A percentile compares a stretch with the other conserved stretches of the same genome.
Conservation (phyloP, 495 filamentous ascomycete genomes). For the Hypoxylon fragiforme region DNA sequence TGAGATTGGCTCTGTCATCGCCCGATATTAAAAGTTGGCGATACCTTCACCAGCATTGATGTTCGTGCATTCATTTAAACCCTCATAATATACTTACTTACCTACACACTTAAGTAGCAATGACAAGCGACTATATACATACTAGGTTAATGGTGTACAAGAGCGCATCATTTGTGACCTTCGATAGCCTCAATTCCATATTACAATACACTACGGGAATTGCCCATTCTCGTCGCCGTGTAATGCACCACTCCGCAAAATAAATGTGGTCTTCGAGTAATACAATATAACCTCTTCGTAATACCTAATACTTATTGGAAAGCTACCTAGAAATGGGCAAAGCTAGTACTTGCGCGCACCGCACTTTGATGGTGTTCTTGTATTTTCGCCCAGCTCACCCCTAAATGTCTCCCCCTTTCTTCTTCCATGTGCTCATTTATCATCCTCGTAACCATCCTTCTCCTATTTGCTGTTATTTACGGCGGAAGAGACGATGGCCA, state of each 20-base stretch:
- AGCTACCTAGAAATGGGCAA: no score
- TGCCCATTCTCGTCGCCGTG: conserved; percentile 22
- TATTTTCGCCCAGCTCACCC: no score
- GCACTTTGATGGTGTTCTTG: no score
- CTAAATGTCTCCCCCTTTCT: no score
- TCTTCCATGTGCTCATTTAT: neutral
- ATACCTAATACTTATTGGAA: no score
- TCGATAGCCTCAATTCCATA: conserved; percentile 11
- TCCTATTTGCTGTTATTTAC: neutral
- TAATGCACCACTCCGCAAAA: conserved; percentile 11
- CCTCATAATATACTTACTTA: no score
- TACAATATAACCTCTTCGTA: no score
- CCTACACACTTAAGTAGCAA: no score
- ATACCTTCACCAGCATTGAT: neutral
- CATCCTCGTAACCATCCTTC: neutral
- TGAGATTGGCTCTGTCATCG: conserved; percentile 21
- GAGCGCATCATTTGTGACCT: conserved; percentile 17
- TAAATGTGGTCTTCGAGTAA: no score
- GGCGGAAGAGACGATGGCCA: neutral
- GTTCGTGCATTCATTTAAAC: conserved; percentile 1
- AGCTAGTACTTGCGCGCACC: no score
- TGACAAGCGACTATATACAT: conserved; percentile 3
- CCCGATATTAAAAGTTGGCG: conserved; percentile 2
- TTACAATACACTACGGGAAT: conserved; percentile 19
- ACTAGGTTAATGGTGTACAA: conserved; percentile 11